A percentile compares a stretch with the other conserved stretches of the same genome.
Evolutionary conservation across 768 basidiomycete species (phyloP).

Genomic region (Paxillus involutus): DNA sequence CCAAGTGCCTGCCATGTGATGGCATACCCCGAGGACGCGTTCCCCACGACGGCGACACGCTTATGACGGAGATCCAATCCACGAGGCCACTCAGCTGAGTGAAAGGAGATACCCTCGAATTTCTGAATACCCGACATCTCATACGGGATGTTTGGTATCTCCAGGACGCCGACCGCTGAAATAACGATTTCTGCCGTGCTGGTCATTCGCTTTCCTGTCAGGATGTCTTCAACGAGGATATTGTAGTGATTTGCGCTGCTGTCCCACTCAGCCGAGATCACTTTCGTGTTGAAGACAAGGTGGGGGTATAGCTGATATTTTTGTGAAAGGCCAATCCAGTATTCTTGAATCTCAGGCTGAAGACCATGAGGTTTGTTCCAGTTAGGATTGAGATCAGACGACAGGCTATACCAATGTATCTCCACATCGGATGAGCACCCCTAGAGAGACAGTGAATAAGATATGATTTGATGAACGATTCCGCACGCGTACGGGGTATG

Average conservation of each 20-base stretch:
- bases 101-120: conserved; percentile 53
- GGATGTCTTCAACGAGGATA: conserved; percentile 31
- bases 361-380: conserved; percentile 43
- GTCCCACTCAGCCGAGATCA: conserved; percentile 49
- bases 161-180: conserved; percentile 49
- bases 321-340: conserved; percentile 40
- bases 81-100: conserved; percentile 51
- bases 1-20: background rate
- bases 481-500: conserved; percentile 21
- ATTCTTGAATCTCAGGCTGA: conserved; percentile 42
- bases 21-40: conserved; percentile 61
- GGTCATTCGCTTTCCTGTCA: conserved; percentile 27
- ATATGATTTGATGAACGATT: background rate
- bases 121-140: conserved; percentile 32
- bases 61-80: conserved; percentile 43
- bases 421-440: conserved; percentile 46
- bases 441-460: conserved; percentile 17
- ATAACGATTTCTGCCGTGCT: conserved; percentile 48
- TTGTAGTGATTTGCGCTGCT: conserved; percentile 33
- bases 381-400: conserved; percentile 44
- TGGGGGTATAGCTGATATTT: conserved; percentile 43
- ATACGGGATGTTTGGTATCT: conserved; percentile 41
- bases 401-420: conserved; percentile 46
- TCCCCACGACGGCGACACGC: conserved; percentile 48
- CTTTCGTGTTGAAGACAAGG: conserved; percentile 43